These are phyloP conservation scores for Amaranthus hypochondriacus DNA, from an alignment of 148 eudicot genomes.

Conservation along the genomic window DNA sequence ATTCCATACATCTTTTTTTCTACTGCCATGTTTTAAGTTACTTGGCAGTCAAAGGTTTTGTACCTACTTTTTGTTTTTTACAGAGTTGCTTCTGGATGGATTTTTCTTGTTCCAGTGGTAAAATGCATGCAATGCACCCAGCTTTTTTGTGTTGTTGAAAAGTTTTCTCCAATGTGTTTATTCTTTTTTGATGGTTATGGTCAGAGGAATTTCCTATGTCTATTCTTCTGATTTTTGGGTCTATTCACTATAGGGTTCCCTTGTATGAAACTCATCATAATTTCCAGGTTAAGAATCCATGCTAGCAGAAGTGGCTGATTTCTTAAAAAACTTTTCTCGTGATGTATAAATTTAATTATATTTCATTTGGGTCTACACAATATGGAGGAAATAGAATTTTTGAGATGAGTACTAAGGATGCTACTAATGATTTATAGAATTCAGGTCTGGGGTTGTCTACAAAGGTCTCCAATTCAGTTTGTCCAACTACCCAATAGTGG, in stretches of 20 bases:
- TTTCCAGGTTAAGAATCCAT: background rate
- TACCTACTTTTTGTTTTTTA: background rate
- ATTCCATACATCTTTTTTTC: too few species aligned
- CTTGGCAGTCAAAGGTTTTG: background rate
- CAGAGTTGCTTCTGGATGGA: too few species aligned
- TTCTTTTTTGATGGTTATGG: background rate
- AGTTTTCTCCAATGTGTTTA: too few species aligned
- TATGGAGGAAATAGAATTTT: background rate
- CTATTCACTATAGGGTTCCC: background rate
- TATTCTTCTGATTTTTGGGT: background rate
- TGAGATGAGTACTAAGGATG: background rate
- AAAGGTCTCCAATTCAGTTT: background rate
- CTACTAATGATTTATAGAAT: background rate
- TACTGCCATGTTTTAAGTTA: background rate
- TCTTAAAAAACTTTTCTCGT: background rate
- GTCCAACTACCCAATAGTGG: background rate
- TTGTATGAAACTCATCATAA: background rate
- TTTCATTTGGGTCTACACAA: background rate
- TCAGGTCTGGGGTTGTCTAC: background rate
- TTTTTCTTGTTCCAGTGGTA: too few species aligned
- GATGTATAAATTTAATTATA: background rate
- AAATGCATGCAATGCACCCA: too few species aligned
- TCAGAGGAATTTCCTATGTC: background rate
- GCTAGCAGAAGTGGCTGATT: background rate
- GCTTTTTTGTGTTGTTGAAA: too few species aligned